A percentile compares a stretch with the other conserved stretches of the same genome.
Conservation (phyloP, 2,329 filamentous ascomycete genomes). For the Calonectria pauciramosa region DNA sequence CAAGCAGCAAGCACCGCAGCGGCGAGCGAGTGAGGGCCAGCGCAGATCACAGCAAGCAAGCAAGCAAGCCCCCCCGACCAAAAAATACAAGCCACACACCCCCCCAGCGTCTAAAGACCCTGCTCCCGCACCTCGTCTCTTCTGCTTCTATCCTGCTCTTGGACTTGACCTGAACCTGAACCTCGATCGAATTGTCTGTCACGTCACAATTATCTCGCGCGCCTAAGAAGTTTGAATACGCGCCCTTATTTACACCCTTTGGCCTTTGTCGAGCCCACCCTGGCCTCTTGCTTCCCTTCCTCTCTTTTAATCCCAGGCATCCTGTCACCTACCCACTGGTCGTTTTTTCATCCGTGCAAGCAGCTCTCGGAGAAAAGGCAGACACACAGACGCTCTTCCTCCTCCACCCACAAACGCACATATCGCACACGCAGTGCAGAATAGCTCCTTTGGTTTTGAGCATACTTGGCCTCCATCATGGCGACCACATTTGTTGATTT, state of each 20-base stretch:
- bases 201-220: background rate
- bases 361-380: constrained; percentile 17
- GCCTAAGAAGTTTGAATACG: background rate
- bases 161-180: constrained; percentile 19
- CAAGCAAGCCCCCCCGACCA: background rate
- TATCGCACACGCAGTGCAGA: constrained; percentile 1
- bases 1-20: background rate
- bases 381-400: constrained; percentile 7
- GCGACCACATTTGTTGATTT: constrained; percentile 58
- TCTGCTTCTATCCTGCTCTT: constrained; percentile 7
- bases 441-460: background rate
- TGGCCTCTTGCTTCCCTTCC: background rate
- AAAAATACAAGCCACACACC: constrained; percentile 6
- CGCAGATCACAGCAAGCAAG: constrained; percentile 4
- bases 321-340: background rate
- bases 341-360: constrained; percentile 6
- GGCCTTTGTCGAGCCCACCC: background rate
- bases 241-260: background rate
- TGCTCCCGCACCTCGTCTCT: constrained; percentile 3
- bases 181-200: constrained; percentile 3
- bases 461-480: constrained; percentile 37
- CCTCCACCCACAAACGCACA: constrained; percentile 4
- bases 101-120: constrained; percentile 3
- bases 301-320: background rate
- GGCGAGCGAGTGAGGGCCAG: background rate